phyloP scores from a whole-genome alignment of 352 stramenopile species.

The Phytopythium mirpurense region DNA sequence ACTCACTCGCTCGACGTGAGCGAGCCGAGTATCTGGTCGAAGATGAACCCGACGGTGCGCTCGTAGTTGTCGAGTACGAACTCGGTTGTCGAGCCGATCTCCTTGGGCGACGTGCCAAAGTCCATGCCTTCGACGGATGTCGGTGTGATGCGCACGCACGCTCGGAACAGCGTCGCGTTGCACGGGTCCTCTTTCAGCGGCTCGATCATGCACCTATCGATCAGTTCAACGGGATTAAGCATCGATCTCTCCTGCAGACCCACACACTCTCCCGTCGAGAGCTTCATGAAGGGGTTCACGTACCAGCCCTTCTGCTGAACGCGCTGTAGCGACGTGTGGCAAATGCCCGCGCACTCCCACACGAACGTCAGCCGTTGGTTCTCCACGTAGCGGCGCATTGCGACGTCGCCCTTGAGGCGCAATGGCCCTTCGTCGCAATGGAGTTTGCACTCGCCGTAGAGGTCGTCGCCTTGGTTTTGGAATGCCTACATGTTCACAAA shows the following conservation, averaged over 20 bases:
- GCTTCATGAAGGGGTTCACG: not conserved
- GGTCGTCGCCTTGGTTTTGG: conserved; percentile 32
- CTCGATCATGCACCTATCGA: conserved; percentile 40
- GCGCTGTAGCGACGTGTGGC: conserved; percentile 19
- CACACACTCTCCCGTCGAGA: not conserved
- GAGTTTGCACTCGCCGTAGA: conserved; percentile 42
- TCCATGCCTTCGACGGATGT: conserved; percentile 15
- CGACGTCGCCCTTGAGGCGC: conserved; percentile 34
- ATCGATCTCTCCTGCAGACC: too few species aligned
- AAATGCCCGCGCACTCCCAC: conserved; percentile 39
- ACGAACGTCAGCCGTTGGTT: conserved; percentile 38
- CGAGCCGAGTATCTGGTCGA: conserved; percentile 24
- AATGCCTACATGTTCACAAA: conserved; percentile 21
- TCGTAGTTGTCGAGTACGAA: conserved; percentile 32
- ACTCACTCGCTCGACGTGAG: conserved; percentile 8
- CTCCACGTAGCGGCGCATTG: conserved; percentile 37
- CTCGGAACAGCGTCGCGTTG: conserved; percentile 40
- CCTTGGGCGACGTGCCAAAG: conserved; percentile 20
- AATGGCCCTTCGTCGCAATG: conserved; percentile 21
- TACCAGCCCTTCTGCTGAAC: conserved; percentile 52
- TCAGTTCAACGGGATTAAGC: not conserved
- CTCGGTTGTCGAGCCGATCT: conserved; percentile 34
- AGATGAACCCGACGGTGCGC: conserved; percentile 30
- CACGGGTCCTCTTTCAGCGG: conserved; percentile 24
- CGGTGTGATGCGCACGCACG: conserved; percentile 41